Evolutionary conservation across 2,329 filamentous ascomycete species (phyloP).

Genomic region (Apiospora aurea): DNA sequence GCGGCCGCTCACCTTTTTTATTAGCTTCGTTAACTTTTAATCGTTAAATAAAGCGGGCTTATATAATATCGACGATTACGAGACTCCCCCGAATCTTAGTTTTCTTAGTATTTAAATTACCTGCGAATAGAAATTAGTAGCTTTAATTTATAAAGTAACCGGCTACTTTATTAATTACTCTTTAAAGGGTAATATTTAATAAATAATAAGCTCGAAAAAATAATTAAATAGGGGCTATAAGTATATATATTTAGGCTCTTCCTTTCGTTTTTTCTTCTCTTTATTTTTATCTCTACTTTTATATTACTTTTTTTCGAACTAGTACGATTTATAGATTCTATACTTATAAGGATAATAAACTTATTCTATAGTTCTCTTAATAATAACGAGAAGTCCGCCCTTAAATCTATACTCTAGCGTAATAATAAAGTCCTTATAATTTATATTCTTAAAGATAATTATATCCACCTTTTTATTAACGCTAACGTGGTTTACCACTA

Average conservation of each 20-base stretch:
- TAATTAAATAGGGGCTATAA: background rate
- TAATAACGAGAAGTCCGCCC: background rate
- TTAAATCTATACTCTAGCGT: background rate
- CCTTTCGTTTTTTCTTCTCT: background rate
- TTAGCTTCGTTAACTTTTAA: background rate
- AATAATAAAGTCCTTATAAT: background rate
- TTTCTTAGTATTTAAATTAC: background rate
- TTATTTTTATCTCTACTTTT: background rate
- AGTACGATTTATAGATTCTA: background rate
- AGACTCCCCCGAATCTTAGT: slow-evolving; percentile 32
- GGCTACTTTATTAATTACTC: background rate
- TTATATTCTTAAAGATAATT: background rate
- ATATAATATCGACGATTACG: slow-evolving; percentile 24
- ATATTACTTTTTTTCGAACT: background rate
- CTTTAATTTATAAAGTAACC: slow-evolving; percentile 1
- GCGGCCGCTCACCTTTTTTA: background rate
- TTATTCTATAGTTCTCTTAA: background rate
- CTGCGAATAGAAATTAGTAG: background rate
- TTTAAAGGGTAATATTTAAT: background rate
- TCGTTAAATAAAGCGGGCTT: background rate
- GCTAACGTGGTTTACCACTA: background rate
- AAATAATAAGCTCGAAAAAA: background rate
- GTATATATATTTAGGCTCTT: background rate
- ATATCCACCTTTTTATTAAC: background rate
- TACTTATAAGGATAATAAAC: background rate